Evolutionary conservation across 345 rosid species (phyloP).

Genomic region (Litchi chinensis): DNA sequence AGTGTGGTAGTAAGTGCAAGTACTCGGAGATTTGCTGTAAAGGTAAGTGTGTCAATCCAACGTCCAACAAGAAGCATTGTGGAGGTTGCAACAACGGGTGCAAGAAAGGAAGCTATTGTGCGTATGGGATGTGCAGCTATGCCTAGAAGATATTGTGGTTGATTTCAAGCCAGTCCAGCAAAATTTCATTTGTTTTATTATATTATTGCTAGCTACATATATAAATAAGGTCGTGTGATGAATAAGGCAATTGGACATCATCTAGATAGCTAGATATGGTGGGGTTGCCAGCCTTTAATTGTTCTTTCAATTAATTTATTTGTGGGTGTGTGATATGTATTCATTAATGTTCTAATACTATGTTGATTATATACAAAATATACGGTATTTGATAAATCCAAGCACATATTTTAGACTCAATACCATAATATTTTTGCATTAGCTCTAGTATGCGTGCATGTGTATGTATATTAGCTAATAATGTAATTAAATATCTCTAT

Average conservation of each 20-base stretch:
- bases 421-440: too few species aligned
- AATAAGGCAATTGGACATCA: too few species aligned
- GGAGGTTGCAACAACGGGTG: conserved; percentile 67
- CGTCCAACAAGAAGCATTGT: conserved; percentile 50
- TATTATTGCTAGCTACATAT: too few species aligned
- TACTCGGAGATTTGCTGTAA: conserved; percentile 56
- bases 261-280: not conserved
- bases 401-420: not conserved
- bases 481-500: too few species aligned
- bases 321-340: not conserved
- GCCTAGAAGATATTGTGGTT: conserved; percentile 29
- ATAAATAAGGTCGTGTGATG: too few species aligned
- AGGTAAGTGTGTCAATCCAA: conserved; percentile 61
- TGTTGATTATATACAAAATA: not conserved
- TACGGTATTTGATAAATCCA: not conserved
- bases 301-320: not conserved
- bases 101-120: conserved; percentile 49
- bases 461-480: too few species aligned
- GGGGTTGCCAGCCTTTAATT: not conserved
- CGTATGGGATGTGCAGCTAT: conserved; percentile 62
- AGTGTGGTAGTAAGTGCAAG: conserved; percentile 57
- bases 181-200: too few species aligned
- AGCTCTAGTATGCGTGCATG: too few species aligned
- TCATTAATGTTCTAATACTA: not conserved
- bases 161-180: not conserved